Percentiles rank a stretch among this genome's conserved stretches.
phyloP scores from a whole-genome alignment of 441 rosid species.

The Gossypium gossypioides region DNA sequence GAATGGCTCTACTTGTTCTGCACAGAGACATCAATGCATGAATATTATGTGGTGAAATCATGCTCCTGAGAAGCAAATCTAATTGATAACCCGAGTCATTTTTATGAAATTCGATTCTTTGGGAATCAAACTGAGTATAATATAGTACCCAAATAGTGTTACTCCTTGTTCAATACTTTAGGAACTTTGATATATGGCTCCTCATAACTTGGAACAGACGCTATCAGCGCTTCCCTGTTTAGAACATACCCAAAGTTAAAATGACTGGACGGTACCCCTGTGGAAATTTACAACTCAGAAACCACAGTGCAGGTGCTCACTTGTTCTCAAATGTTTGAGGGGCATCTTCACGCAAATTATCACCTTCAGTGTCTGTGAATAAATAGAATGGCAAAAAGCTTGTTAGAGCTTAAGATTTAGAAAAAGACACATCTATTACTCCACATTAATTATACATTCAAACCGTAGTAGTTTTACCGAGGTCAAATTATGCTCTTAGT shows the following conservation, averaged over 20 bases:
- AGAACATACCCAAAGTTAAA: not conserved
- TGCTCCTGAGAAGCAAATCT: not conserved
- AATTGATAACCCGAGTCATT: not conserved
- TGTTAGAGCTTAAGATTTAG: not conserved
- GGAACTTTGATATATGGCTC: slow-evolving; percentile 58
- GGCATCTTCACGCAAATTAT: slow-evolving; percentile 52
- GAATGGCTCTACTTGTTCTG: not conserved
- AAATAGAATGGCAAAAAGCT: not conserved
- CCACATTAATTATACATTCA: not conserved
- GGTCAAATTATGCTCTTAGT: too few species aligned
- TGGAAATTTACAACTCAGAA: not conserved
- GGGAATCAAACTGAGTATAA: not conserved
- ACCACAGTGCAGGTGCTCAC: slow-evolving; percentile 24
- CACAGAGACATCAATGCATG: not conserved
- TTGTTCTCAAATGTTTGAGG: slow-evolving; percentile 57
- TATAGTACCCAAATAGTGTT: slow-evolving; percentile 14
- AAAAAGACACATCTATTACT: not conserved
- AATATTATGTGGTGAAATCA: not conserved
- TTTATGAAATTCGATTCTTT: not conserved
- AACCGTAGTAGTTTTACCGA: not conserved
- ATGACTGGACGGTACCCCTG: not conserved
- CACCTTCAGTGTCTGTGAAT: slow-evolving; percentile 44
- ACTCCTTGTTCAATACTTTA: slow-evolving; percentile 69
- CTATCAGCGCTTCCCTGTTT: slow-evolving; percentile 49
- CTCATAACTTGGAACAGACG: slow-evolving; percentile 57